Evolutionary conservation across 2,329 filamentous ascomycete genomes (phyloP).

Genomic region (Aspergillus ochraceoroseus): DNA sequence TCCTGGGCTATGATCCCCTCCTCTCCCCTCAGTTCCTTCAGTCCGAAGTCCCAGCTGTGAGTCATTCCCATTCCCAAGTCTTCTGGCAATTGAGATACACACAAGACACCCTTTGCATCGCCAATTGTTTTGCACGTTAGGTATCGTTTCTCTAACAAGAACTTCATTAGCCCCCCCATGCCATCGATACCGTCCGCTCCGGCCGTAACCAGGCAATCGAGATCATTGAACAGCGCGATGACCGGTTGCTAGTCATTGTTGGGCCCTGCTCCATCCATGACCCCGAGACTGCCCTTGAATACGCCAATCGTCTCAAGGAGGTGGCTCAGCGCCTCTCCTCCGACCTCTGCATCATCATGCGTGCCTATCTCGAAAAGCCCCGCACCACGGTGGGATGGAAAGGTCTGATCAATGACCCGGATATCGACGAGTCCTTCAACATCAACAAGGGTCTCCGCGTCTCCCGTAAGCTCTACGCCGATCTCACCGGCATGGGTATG

Average conservation of each 20-base stretch:
- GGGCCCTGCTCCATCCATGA: conserved; percentile 98
- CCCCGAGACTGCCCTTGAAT: conserved; percentile 79
- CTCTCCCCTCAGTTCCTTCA: conserved; percentile 84
- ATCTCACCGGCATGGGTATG: conserved; percentile 80
- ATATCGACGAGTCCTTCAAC: conserved; percentile 94
- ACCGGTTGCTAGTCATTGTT: conserved; percentile 88
- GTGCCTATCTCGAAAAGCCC: conserved; percentile 97
- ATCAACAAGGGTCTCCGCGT: conserved; percentile 98
- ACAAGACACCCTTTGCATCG: background rate
- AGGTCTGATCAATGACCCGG: conserved; percentile 96
- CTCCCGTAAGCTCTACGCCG: conserved; percentile 87
- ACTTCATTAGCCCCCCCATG: conserved; percentile 34
- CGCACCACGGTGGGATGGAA: conserved; percentile 99
- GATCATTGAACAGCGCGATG: conserved; percentile 69
- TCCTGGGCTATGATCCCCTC: conserved; percentile 88
- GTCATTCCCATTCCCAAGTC: conserved; percentile 45
- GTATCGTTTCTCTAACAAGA: conserved; percentile 20
- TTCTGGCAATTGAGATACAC: background rate
- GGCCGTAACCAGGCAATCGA: conserved; percentile 56
- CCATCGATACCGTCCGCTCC: conserved; percentile 42
- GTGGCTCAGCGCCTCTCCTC: conserved; percentile 73
- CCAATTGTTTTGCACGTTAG: too few relatives aligned
- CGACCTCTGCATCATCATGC: conserved; percentile 92
- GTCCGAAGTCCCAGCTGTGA: conserved; percentile 68
- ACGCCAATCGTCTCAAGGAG: conserved; percentile 71